phyloP scores from a whole-genome alignment of 495 filamentous ascomycete species.

The Hamigera avellanea region DNA sequence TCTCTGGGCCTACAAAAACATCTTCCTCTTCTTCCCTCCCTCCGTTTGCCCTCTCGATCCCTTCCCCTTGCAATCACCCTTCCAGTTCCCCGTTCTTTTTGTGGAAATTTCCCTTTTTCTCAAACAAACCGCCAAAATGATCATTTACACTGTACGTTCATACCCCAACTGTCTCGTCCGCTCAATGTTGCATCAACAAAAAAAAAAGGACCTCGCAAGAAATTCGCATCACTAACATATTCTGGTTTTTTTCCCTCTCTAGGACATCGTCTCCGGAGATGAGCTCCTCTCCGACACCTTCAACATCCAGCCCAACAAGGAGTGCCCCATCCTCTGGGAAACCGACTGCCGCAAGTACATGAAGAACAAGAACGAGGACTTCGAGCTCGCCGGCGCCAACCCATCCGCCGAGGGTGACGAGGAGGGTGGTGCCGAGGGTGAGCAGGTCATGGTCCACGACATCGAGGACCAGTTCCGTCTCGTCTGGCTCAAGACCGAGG shows the following conservation, averaged over 20 bases:
- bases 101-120: constrained; percentile 6
- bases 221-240: no score
- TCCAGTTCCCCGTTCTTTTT: constrained; percentile 8
- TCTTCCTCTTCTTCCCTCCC: constrained; percentile 23
- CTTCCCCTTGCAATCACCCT: no score
- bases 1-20: constrained; percentile 7
- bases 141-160: constrained; percentile 71
- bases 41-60: constrained; percentile 9
- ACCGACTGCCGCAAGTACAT: constrained; percentile 83
- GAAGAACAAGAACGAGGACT: constrained; percentile 53
- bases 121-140: constrained; percentile 56
- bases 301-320: constrained; percentile 46
- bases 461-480: constrained; percentile 89
- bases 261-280: constrained; percentile 86
- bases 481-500: constrained; percentile 59
- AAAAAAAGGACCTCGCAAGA: no score
- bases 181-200: no score
- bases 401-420: constrained; percentile 93
- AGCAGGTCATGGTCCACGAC: constrained; percentile 67
- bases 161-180: no score
- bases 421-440: constrained; percentile 41
- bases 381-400: constrained; percentile 93
- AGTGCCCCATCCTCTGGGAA: constrained; percentile 74
- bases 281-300: constrained; percentile 96
- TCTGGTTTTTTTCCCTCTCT: constrained; percentile 1